These are phyloP conservation scores for Entomortierella beljakovae DNA, from an alignment of 192 early-diverging fungal species.

Conservation along the genomic window DNA sequence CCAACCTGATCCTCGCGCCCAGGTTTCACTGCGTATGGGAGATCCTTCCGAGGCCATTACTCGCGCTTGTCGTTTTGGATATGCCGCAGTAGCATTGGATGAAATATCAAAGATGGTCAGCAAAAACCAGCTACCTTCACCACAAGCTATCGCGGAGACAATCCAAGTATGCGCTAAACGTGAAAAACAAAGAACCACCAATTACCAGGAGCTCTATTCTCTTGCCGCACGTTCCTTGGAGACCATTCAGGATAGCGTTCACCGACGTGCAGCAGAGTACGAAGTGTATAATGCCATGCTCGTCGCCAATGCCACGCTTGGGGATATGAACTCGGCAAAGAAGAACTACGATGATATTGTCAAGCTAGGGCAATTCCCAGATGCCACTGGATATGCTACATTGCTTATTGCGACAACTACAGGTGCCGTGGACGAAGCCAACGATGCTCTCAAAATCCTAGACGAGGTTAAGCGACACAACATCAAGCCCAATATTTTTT, in stretches of 20 bases:
- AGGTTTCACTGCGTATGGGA: constrained; percentile 18
- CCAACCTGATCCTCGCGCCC: constrained; percentile 8
- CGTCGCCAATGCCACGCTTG: constrained; percentile 60
- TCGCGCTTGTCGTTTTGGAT: constrained; percentile 42
- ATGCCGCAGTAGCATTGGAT: constrained; percentile 42
- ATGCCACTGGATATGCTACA: constrained; percentile 65
- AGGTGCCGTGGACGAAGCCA: constrained; percentile 62
- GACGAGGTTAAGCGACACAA: constrained; percentile 66
- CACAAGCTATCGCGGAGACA: constrained; percentile 42
- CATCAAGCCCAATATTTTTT: constrained; percentile 64
- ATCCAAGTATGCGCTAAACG: constrained; percentile 51
- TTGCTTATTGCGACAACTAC: constrained; percentile 62
- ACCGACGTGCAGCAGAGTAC: constrained; percentile 44
- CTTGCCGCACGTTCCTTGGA: constrained; percentile 32
- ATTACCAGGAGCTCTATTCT: constrained; percentile 31
- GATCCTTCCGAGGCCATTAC: constrained; percentile 44
- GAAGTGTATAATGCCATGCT: constrained; percentile 63
- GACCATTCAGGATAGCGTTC: constrained; percentile 7
- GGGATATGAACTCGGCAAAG: constrained; percentile 62
- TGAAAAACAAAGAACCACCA: constrained; percentile 41
- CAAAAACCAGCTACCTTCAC: constrained; percentile 31
- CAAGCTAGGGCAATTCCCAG: constrained; percentile 54
- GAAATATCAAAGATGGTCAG: constrained; percentile 38
- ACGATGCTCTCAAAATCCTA: constrained; percentile 64
- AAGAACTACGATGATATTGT: constrained; percentile 65